Evolutionary conservation across 75 land plant genomes (phyloP).

Genomic region (Pinus taeda): DNA sequence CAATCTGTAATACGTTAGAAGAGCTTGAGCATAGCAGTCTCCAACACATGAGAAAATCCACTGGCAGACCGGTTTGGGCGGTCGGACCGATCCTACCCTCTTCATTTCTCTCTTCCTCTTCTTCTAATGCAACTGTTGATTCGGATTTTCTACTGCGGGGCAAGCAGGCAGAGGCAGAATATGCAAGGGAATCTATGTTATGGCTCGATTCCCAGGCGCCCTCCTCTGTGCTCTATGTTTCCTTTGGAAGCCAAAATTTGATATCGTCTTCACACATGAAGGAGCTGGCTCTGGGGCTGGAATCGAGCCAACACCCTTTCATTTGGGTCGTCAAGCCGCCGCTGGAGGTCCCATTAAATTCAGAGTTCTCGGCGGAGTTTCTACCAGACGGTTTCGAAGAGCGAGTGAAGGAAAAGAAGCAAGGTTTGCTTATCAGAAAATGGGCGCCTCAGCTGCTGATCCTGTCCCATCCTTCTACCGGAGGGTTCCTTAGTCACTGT

Average conservation of each 20-base stretch:
- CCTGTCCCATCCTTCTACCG: slow-evolving; percentile 13
- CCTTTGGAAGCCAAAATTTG: slow-evolving; percentile 26
- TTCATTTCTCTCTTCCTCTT: neutral
- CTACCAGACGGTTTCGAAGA: too few species aligned
- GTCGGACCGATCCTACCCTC: slow-evolving; percentile 3
- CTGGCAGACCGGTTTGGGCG: neutral
- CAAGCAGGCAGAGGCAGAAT: neutral
- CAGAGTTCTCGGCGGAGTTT: neutral
- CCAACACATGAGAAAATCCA: neutral
- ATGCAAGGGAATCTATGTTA: neutral
- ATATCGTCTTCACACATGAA: slow-evolving; percentile 9
- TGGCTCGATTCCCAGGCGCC: slow-evolving; percentile 24
- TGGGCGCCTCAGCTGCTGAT: slow-evolving; percentile 37
- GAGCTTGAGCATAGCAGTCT: neutral
- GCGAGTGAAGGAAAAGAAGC: neutral
- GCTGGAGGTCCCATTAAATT: neutral
- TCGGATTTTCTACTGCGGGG: neutral
- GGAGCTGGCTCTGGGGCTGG: slow-evolving; percentile 17
- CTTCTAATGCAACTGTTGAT: too few species aligned
- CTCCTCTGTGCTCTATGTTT: slow-evolving; percentile 17
- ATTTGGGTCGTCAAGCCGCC: slow-evolving; percentile 7
- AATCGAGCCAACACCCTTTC: neutral
- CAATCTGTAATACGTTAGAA: neutral
- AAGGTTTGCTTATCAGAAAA: slow-evolving; percentile 13
- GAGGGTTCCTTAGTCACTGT: slow-evolving; percentile 30